Base-by-base conservation (phyloP, 345 rosid genomes). In the Arabidopsis arenosa region DNA sequence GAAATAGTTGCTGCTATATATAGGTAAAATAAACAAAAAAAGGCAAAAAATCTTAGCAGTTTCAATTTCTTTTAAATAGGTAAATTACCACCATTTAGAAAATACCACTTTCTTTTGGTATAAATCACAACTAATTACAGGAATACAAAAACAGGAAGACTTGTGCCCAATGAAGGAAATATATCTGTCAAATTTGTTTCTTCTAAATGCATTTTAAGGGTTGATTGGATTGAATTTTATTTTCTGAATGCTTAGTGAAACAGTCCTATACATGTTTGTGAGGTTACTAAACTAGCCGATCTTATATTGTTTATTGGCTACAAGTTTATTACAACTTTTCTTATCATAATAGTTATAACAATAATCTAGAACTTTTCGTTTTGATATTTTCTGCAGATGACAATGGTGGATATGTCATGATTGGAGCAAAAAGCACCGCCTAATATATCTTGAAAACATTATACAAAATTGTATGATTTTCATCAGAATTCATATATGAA, bases 361-460 rank as follows among this genome's bases (percentile, higher is more conserved):
- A 54, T 5, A 0, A 36, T 59, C 45, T 32, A 5, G 6, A 59
- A 36, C 63, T 5, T 59, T 59, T 59, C n/a, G 30, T 59, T 59
- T 36, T 59, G 14, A 36, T 17, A 36, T 17, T 36, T 59, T 59
- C 8, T 36, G 35, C n/a, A 15, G 2, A 28, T 17, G 63, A 35
- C 26, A 35, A 8, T 58, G 13, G 62, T 57, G 41, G 58, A 53
- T 54, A 26, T 26, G 59, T 54, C 36, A 54, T 54, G 59, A 28
- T 54, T 54, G 33, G 9, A 11, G 35, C 35, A 53, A 53, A 52
- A 52, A 10, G 57, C 4, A 53, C 15, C 23, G 57, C 15, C 14
- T 23, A 10, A 5, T 26, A 5, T 28, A 23, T 26, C 12, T 53
- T 26, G 58, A 6, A 28, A 54, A 28, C 30, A 54, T 26, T 26